phyloP scores from a whole-genome alignment of 441 rosid genomes.

The Populus trichocarpa region DNA sequence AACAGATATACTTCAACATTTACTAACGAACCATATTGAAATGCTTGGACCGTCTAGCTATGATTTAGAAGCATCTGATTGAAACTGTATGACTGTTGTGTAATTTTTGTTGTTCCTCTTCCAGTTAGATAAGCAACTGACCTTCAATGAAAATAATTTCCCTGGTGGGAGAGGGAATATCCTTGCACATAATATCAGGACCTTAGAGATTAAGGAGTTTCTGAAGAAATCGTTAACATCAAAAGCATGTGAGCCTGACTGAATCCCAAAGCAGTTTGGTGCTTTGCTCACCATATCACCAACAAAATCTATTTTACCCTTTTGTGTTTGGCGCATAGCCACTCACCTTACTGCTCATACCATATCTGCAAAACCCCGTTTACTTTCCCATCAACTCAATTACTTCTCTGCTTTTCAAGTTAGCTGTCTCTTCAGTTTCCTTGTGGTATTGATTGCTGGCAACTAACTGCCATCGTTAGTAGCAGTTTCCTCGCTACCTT shows the following conservation, averaged over 20 bases:
- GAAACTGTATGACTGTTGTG: constrained; percentile 32
- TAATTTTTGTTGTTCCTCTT: not conserved
- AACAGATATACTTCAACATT: not conserved
- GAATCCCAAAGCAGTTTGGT: not conserved
- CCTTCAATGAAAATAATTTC: not conserved
- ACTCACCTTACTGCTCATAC: not conserved
- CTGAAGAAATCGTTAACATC: not conserved
- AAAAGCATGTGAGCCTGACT: not conserved
- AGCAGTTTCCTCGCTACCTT: not conserved
- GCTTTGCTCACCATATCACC: not conserved
- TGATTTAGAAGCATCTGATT: not conserved
- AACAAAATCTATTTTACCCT: not conserved
- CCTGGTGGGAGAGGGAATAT: not conserved
- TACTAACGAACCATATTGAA: not conserved
- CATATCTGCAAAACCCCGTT: not conserved
- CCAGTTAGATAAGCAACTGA: not conserved
- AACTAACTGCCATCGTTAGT: not conserved
- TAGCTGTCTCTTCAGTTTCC: not conserved
- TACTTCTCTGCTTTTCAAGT: not conserved
- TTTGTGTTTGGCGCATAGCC: not conserved
- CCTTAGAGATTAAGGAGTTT: not conserved
- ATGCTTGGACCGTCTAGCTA: not conserved
- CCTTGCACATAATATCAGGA: not conserved
- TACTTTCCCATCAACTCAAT: not conserved
- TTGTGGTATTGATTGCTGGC: not conserved